Evolutionary conservation across 805 yeast species (phyloP).

Genomic region (Saccharomyces paradoxus): DNA sequence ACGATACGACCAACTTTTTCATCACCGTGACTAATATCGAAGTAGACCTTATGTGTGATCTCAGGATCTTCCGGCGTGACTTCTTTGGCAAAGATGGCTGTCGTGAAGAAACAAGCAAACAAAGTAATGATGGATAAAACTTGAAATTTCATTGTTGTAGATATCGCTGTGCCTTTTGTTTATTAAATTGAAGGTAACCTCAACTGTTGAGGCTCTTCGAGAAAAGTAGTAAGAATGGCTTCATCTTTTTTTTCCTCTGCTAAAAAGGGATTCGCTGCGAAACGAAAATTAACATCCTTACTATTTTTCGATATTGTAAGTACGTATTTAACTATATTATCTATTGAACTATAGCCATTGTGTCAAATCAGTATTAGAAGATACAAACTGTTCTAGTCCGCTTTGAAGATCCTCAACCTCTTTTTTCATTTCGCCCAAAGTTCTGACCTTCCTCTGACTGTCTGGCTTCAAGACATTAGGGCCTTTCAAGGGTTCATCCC

Average conservation of each 20-base stretch:
- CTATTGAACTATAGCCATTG: conserved; percentile 1
- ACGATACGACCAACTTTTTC: conserved; percentile 70
- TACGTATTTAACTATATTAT: background rate
- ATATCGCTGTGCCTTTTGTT: background rate
- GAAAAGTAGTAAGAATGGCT: background rate
- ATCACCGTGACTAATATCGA: conserved; percentile 78
- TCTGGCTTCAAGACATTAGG: conserved; percentile 32
- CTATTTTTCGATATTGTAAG: background rate
- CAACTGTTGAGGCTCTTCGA: background rate
- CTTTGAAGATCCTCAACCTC: conserved; percentile 57
- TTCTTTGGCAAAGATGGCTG: background rate
- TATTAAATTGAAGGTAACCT: background rate
- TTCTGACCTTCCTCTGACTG: conserved; percentile 48
- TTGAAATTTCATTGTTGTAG: conserved; percentile 5
- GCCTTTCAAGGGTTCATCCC: conserved; percentile 18
- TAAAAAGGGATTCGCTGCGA: background rate
- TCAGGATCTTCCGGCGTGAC: conserved; percentile 18
- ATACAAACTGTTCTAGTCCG: conserved; percentile 28
- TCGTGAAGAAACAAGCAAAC: background rate
- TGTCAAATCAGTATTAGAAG: conserved; percentile 6
- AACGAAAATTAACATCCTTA: background rate
- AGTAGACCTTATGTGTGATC: conserved; percentile 73
- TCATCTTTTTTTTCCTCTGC: background rate
- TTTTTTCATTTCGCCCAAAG: conserved; percentile 54
- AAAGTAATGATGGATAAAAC: conserved; percentile 3